A percentile compares a stretch with the other conserved stretches of the same genome.
Conservation (phyloP, 768 basidiomycete genomes). For the Collybiopsis luxurians region DNA sequence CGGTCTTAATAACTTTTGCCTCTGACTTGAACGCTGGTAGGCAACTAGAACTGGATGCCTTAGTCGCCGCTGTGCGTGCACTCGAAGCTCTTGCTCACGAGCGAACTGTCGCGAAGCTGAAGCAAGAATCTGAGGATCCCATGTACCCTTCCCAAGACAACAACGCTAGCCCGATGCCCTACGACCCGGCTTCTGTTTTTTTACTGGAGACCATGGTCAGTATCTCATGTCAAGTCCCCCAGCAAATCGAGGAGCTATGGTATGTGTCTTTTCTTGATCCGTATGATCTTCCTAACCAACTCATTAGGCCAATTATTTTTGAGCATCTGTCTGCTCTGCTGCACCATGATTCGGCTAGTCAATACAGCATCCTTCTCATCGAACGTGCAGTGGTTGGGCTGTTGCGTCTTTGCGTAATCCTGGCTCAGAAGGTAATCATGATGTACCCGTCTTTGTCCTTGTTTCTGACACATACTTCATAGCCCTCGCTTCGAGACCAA, state of each 20-base stretch:
- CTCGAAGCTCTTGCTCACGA: slow-evolving; percentile 90
- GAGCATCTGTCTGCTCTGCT: slow-evolving; percentile 87
- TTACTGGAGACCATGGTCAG: slow-evolving; percentile 94
- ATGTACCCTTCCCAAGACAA: slow-evolving; percentile 38
- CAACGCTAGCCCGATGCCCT: slow-evolving; percentile 62
- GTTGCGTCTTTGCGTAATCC: slow-evolving; percentile 76
- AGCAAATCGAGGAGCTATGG: slow-evolving; percentile 89
- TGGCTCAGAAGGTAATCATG: slow-evolving; percentile 78
- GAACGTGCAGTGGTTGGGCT: slow-evolving; percentile 92
- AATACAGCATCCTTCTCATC: slow-evolving; percentile 88
- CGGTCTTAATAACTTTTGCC: too few relatives aligned
- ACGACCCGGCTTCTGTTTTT: slow-evolving; percentile 95
- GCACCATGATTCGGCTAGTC: slow-evolving; percentile 51
- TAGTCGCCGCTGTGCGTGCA: slow-evolving; percentile 82
- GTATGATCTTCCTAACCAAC: background rate
- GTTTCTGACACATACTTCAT: slow-evolving; percentile 8
- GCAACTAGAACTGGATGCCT: slow-evolving; percentile 73
- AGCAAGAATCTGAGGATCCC: slow-evolving; percentile 64
- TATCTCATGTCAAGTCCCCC: slow-evolving; percentile 72
- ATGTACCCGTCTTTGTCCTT: background rate
- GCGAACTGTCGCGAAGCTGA: slow-evolving; percentile 76
- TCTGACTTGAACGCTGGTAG: too few relatives aligned
- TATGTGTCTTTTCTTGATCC: slow-evolving; percentile 29
- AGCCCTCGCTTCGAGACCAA: slow-evolving; percentile 89
- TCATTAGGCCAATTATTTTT: slow-evolving; percentile 84